phyloP scores from a whole-genome alignment of 352 stramenopile genomes.

The Globisporangium nagaii region DNA sequence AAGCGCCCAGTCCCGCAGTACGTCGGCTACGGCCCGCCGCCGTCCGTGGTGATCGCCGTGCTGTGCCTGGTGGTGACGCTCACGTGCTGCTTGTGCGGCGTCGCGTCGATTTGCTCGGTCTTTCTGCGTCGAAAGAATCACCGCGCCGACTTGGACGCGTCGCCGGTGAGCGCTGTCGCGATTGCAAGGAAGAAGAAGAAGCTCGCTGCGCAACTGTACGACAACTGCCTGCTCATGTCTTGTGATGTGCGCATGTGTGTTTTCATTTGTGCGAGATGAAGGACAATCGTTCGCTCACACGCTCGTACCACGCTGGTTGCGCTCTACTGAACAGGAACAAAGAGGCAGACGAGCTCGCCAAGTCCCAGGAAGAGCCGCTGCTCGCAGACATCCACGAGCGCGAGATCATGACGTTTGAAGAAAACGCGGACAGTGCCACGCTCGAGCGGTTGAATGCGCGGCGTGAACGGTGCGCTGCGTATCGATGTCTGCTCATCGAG shows the following conservation, averaged over 20 bases:
- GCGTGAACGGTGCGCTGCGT: constrained; percentile 23
- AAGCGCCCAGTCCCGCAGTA: constrained; percentile 64
- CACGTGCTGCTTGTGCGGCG: constrained; percentile 76
- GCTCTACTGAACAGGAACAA: constrained; percentile 3
- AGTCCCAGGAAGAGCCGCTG: constrained; percentile 47
- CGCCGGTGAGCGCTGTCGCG: background rate
- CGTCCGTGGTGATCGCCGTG: constrained; percentile 79
- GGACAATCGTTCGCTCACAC: background rate
- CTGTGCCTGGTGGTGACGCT: constrained; percentile 76
- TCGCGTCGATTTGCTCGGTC: constrained; percentile 72
- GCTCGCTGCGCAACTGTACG: constrained; percentile 17
- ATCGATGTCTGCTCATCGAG: background rate
- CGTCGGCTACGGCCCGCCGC: constrained; percentile 75
- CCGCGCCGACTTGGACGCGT: background rate
- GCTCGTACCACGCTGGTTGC: background rate
- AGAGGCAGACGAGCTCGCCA: constrained; percentile 27
- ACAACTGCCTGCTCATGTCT: too few species aligned
- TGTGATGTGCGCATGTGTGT: too few species aligned
- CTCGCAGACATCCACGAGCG: constrained; percentile 38
- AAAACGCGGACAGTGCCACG: constrained; percentile 44
- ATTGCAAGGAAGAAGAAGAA: constrained; percentile 25
- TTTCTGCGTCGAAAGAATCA: constrained; percentile 36
- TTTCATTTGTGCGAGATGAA: too few species aligned
- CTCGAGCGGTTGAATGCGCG: constrained; percentile 44
- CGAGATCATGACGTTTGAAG: constrained; percentile 54